A percentile compares a stretch with the other conserved stretches of the same genome.
Evolutionary conservation across 345 rosid genomes (phyloP).

Genomic region (Salix caprea): DNA sequence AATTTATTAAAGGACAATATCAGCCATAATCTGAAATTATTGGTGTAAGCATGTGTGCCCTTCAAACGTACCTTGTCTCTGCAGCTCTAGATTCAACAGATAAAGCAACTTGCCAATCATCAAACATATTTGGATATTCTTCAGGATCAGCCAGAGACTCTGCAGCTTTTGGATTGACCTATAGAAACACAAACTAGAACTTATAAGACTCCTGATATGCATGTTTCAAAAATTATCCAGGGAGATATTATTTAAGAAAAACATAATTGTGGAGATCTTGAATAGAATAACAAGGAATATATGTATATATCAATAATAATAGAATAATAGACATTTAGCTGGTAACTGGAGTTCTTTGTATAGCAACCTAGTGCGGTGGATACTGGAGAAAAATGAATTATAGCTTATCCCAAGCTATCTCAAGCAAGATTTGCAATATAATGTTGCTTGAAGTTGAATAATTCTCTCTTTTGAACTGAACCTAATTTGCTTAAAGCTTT

Average conservation of each 20-base stretch:
- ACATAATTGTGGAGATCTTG: background rate
- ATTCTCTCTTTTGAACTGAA: background rate
- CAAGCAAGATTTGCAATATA: background rate
- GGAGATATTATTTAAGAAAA: background rate
- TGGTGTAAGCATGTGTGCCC: background rate
- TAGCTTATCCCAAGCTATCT: background rate
- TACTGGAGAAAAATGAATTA: background rate
- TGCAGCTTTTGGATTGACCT: constrained; percentile 98
- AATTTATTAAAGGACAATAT: background rate
- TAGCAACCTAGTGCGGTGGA: background rate
- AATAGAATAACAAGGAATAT: background rate
- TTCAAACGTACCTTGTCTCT: constrained; percentile 61
- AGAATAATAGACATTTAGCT: background rate
- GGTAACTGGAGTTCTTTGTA: background rate
- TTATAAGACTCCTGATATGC: background rate
- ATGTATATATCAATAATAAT: background rate
- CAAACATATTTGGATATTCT: constrained; percentile 95
- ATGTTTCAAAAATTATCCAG: background rate
- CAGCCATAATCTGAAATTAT: background rate
- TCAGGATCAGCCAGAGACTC: constrained; percentile 98
- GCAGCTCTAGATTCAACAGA: constrained; percentile 74
- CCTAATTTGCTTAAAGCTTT: background rate
- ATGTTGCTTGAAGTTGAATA: background rate
- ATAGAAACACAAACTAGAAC: constrained; percentile 8
- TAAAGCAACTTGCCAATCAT: constrained; percentile 95